Conservation (phyloP, 768 basidiomycete genomes). For the Suillus sp. region DNA sequence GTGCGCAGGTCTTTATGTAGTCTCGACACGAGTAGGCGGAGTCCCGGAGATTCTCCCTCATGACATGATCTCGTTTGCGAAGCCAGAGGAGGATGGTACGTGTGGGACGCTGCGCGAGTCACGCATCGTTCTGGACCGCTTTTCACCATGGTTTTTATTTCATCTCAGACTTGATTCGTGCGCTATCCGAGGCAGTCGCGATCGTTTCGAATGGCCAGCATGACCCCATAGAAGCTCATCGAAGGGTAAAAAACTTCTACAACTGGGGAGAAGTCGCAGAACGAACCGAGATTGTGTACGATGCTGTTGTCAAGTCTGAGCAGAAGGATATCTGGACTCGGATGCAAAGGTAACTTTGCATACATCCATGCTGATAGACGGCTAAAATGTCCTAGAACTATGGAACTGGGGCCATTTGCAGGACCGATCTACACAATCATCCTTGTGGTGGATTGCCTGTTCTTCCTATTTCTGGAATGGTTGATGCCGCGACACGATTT, state of each 20-base stretch:
- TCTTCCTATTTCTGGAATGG: conserved; percentile 84
- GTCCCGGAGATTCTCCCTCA: conserved; percentile 93
- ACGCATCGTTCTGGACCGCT: neutral
- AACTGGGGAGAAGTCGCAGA: conserved; percentile 79
- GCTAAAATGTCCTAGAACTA: conserved; percentile 51
- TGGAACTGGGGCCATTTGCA: conserved; percentile 75
- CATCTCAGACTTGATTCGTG: conserved; percentile 84
- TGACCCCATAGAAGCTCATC: conserved; percentile 75
- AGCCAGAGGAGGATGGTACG: conserved; percentile 91
- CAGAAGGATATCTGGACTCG: conserved; percentile 78
- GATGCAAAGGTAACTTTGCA: conserved; percentile 61
- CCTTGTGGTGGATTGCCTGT: conserved; percentile 84
- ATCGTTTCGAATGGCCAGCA: conserved; percentile 69
- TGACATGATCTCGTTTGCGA: conserved; percentile 95
- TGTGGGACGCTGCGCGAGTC: conserved; percentile 3
- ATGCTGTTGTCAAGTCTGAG: conserved; percentile 58
- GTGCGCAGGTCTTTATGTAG: conserved; percentile 91
- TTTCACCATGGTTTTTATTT: neutral
- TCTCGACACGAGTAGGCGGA: conserved; percentile 92
- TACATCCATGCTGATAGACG: neutral
- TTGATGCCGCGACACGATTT: conserved; percentile 76
- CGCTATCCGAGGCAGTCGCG: conserved; percentile 77
- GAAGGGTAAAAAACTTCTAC: conserved; percentile 81
- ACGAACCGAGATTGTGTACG: conserved; percentile 85
- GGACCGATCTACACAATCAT: conserved; percentile 91